Base-by-base conservation (phyloP, 164 flowering plant species). In the Kalanchoe fedtschenkoi region DNA sequence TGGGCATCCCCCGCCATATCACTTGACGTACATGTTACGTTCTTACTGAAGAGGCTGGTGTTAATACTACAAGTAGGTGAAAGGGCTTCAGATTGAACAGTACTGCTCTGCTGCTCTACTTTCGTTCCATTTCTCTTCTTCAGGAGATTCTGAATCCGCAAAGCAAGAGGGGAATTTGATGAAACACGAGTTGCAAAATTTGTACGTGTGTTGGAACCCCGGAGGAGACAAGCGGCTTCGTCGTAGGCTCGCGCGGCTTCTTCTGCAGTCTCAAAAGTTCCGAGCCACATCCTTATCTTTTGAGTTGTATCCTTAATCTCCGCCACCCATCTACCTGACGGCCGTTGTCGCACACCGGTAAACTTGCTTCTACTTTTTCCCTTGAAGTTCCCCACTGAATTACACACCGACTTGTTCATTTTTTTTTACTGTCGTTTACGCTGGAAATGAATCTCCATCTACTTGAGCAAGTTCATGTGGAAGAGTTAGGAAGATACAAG, bases 241-340 rank as follows among this genome's bases (percentile, higher is more conserved):
- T 88, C 96, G 54, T 88, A 88, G 15, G 96, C 96, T 41, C 82
- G 68, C 6, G 91, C 95, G 33, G 95, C 95, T 66, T 81, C 95
- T 69, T 83, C 95, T 0, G 95, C 90, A 0, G 89, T 88, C 73
- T 88, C 89, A 41, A 78, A 88, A 8, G 96, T 88, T 33, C 96
- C 96, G 1, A 88, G 81, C 96, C 96, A 88, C 89, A 88, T 83
- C 74, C 96, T 76, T 29, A 88, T 88, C 82, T 86, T 88, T 55
- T 86, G 85, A 32, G 87, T 88, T 32, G 96, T 86, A 80, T 86
- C 88, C 58, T 88, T 88, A 69, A 88, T 88, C 72, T 88, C 96
- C 26, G 96, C 96, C 3, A 88, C 88, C 96, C 96, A 88, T 80
- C 84, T 81, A 41, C 96, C 96, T 1, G 91, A 86, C 15, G 96